A percentile compares a stretch with the other conserved stretches of the same genome.
These are phyloP conservation scores for Malus hybrid DNA, from an alignment of 331 rosid genomes.

Conservation along the genomic window DNA sequence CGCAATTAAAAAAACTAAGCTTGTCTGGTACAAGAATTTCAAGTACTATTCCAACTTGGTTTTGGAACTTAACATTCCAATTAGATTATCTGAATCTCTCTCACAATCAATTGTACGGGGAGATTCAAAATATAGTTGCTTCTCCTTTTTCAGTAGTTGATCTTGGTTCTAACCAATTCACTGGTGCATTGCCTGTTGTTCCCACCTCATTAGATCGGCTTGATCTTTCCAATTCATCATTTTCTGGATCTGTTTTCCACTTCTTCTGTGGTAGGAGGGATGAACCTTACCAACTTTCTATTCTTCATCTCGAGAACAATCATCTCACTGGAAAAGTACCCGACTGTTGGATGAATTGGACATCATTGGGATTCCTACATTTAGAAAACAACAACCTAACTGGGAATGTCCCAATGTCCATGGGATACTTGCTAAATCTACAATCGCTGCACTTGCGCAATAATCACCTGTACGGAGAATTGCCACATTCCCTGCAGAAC, in stretches of 20 bases:
- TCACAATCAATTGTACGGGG: constrained; percentile 14
- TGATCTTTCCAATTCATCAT: constrained; percentile 23
- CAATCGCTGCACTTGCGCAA: too few relatives aligned
- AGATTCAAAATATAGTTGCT: background rate
- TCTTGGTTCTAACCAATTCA: constrained; percentile 21
- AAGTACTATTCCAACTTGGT: too few relatives aligned
- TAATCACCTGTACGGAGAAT: too few relatives aligned
- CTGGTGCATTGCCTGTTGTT: constrained; percentile 22
- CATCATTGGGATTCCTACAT: constrained; percentile 5
- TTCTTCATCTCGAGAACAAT: background rate
- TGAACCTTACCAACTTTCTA: background rate
- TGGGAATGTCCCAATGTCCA: too few relatives aligned
- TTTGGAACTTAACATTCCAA: background rate
- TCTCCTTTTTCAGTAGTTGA: background rate
- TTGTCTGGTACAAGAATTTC: too few relatives aligned
- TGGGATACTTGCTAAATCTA: too few relatives aligned
- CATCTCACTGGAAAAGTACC: background rate
- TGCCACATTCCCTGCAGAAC: constrained; percentile 8
- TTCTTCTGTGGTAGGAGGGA: constrained; percentile 13
- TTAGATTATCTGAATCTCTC: constrained; percentile 15
- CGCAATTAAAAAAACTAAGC: too few relatives aligned
- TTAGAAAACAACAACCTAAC: background rate
- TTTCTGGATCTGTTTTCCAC: constrained; percentile 17
- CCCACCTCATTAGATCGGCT: constrained; percentile 20
- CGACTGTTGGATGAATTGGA: background rate